These are phyloP conservation scores for Cyathus striatus DNA, from an alignment of 768 basidiomycete genomes.

Conservation along the genomic window DNA sequence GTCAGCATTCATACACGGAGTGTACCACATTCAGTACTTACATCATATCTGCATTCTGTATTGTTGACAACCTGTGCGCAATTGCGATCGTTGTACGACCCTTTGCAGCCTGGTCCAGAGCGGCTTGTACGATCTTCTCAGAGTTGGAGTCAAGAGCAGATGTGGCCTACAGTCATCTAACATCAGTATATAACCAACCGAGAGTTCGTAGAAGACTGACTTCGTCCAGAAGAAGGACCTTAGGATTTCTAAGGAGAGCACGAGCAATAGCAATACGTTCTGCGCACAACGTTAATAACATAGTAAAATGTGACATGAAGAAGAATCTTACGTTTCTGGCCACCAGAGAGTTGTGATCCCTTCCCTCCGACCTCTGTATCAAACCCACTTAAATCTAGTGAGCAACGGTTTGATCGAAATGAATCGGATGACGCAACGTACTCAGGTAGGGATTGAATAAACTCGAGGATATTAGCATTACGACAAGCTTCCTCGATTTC, in stretches of 20 bases:
- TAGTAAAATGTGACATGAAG: slow-evolving; percentile 1
- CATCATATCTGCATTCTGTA: slow-evolving; percentile 90
- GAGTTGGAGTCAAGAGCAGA: slow-evolving; percentile 88
- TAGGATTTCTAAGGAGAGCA: slow-evolving; percentile 87
- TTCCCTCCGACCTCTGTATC: slow-evolving; percentile 91
- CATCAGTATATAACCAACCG: background rate
- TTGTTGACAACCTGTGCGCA: slow-evolving; percentile 89
- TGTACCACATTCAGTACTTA: slow-evolving; percentile 30
- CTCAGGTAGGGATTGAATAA: slow-evolving; percentile 81
- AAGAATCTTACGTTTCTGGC: slow-evolving; percentile 75
- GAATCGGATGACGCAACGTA: slow-evolving; percentile 29
- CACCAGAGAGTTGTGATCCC: slow-evolving; percentile 84
- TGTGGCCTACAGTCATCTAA: slow-evolving; percentile 45
- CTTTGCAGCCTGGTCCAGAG: slow-evolving; percentile 87
- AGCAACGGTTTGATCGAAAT: background rate
- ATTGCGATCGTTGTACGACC: slow-evolving; percentile 94
- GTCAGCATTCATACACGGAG: slow-evolving; percentile 4
- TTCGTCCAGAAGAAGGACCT: slow-evolving; percentile 83
- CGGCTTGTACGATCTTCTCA: slow-evolving; percentile 92
- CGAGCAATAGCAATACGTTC: slow-evolving; percentile 82
- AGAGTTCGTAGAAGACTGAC: slow-evolving; percentile 16
- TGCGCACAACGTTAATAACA: slow-evolving; percentile 12
- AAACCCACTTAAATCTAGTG: slow-evolving; percentile 55
- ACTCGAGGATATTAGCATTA: slow-evolving; percentile 87
- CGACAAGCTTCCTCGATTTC: slow-evolving; percentile 85